phyloP scores from a whole-genome alignment of 768 basidiomycete species.

The Tricholomella constricta region DNA sequence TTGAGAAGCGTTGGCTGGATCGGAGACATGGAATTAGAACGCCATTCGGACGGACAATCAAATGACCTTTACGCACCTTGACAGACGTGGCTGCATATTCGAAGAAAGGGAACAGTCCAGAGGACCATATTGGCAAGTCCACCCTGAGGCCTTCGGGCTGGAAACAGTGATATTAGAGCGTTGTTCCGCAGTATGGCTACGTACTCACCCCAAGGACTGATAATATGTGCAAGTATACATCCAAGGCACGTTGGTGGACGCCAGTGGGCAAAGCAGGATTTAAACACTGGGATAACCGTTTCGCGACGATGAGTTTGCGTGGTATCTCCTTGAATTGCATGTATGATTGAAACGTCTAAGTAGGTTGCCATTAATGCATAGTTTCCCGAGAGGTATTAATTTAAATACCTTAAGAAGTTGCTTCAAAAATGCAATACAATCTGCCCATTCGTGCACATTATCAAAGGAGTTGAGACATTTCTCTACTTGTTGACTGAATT shows the following conservation, averaged over 20 bases:
- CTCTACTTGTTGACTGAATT: conserved; percentile 91
- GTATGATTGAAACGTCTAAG: conserved; percentile 88
- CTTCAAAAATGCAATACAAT: conserved; percentile 97
- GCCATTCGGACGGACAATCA: background rate
- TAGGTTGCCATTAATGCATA: background rate
- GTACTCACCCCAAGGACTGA: conserved; percentile 82
- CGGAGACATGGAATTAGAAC: background rate
- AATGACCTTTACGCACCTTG: conserved; percentile 53
- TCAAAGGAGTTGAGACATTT: conserved; percentile 92
- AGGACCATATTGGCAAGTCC: conserved; percentile 92
- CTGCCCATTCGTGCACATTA: conserved; percentile 98
- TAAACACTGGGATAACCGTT: conserved; percentile 92
- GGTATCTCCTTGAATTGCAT: conserved; percentile 97
- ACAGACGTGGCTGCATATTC: conserved; percentile 99
- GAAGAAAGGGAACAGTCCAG: conserved; percentile 97
- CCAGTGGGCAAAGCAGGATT: conserved; percentile 98
- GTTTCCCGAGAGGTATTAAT: background rate
- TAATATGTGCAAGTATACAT: conserved; percentile 92
- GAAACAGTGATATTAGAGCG: conserved; percentile 9
- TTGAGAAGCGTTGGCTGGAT: conserved; percentile 80
- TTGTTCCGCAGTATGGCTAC: background rate
- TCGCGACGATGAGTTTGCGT: conserved; percentile 89
- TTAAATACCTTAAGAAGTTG: conserved; percentile 80
- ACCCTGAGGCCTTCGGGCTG: conserved; percentile 85
- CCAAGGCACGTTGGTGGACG: conserved; percentile 94